phyloP scores from a whole-genome alignment of 768 basidiomycete genomes.

The Lactarius pseudohatsudake region DNA sequence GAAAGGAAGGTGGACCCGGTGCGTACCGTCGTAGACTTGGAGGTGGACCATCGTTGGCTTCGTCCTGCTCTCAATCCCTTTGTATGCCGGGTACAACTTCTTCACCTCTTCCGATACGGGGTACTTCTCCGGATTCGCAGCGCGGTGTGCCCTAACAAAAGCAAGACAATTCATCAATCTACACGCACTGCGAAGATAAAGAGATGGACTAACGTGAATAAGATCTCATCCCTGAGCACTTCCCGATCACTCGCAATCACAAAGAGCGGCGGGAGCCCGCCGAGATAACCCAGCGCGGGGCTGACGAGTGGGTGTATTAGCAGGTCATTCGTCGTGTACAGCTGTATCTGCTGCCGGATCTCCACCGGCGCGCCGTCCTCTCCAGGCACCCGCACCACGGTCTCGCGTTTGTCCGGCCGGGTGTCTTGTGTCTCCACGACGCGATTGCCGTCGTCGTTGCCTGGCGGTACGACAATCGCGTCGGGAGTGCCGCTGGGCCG shows the following conservation, averaged over 20 bases:
- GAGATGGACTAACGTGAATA: conserved; percentile 59
- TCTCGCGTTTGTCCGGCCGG: conserved; percentile 38
- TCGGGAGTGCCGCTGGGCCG: conserved; percentile 23
- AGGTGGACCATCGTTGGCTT: conserved; percentile 80
- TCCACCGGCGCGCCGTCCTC: conserved; percentile 50
- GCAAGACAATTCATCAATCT: too few relatives aligned
- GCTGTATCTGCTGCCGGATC: conserved; percentile 73
- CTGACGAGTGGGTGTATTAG: conserved; percentile 81
- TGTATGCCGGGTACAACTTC: conserved; percentile 55
- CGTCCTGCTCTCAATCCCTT: conserved; percentile 53
- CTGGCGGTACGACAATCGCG: conserved; percentile 37
- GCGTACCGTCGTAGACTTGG: conserved; percentile 73
- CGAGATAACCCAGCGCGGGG: conserved; percentile 77
- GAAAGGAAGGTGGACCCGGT: conserved; percentile 35
- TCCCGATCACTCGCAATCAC: conserved; percentile 88
- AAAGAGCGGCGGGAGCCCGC: conserved; percentile 84
- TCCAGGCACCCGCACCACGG: conserved; percentile 47
- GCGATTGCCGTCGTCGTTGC: neutral
- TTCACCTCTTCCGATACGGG: conserved; percentile 47
- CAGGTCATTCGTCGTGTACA: conserved; percentile 81
- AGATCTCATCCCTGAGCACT: conserved; percentile 87
- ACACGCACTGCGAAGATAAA: neutral
- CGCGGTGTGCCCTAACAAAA: conserved; percentile 77
- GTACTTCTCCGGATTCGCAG: conserved; percentile 77
- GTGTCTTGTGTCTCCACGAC: neutral